phyloP scores from a whole-genome alignment of 306 rosid species.

The Begonia fuchsioides region DNA sequence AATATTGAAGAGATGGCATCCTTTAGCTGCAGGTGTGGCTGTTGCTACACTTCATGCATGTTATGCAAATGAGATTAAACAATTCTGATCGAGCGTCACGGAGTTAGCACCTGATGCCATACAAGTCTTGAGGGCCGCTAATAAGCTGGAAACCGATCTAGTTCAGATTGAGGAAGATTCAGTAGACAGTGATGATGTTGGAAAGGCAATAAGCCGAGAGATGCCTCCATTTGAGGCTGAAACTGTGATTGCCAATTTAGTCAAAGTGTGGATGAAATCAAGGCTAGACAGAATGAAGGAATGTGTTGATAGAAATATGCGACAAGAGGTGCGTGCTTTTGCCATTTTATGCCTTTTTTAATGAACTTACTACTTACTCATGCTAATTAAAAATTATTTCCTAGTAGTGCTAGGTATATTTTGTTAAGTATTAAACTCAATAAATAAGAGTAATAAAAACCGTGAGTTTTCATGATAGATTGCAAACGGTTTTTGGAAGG shows the following conservation, averaged over 20 bases:
- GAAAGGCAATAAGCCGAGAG: conserved; percentile 96
- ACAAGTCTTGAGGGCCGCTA: conserved; percentile 86
- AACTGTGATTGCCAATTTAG: conserved; percentile 82
- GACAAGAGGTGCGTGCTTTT: conserved; percentile 71
- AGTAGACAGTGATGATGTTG: conserved; percentile 93
- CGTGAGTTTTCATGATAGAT: too few relatives aligned
- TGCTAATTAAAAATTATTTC: too few relatives aligned
- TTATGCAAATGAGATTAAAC: conserved; percentile 83
- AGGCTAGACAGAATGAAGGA: conserved; percentile 83
- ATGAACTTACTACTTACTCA: too few relatives aligned
- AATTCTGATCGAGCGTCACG: conserved; percentile 56
- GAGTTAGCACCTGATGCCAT: conserved; percentile 96
- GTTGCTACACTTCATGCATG: conserved; percentile 95
- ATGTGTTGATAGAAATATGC: conserved; percentile 88
- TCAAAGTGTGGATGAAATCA: conserved; percentile 75
- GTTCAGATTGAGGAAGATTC: conserved; percentile 90
- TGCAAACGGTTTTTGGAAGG: too few relatives aligned
- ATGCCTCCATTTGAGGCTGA: conserved; percentile 98
- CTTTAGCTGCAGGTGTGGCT: conserved; percentile 90
- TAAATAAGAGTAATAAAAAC: too few relatives aligned
- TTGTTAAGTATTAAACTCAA: too few relatives aligned
- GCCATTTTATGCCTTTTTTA: too few relatives aligned
- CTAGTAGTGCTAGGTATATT: too few relatives aligned
- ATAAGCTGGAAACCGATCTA: conserved; percentile 96
- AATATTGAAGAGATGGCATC: conserved; percentile 88